phyloP scores from a whole-genome alignment of 192 early-diverging fungal genomes.

The Coemansia sp. region DNA sequence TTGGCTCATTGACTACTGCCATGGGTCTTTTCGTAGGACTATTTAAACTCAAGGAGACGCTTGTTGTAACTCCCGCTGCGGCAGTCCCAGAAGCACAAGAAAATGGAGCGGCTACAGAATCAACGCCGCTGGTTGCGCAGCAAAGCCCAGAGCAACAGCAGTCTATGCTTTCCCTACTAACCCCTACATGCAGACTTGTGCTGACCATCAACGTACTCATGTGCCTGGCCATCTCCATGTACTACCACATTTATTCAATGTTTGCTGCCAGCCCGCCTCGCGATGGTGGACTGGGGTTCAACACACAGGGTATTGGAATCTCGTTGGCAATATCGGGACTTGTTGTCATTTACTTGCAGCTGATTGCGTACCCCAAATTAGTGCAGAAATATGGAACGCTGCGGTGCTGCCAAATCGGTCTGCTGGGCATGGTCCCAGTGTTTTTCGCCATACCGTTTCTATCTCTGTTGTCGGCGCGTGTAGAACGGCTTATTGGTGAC shows the following conservation, averaged over 20 bases:
- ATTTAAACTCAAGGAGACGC: conserved; percentile 61
- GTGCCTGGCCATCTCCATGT: conserved; percentile 25
- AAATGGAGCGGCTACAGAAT: not conserved
- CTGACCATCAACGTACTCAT: conserved; percentile 25
- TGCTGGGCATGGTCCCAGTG: conserved; percentile 2
- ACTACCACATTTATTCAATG: conserved; percentile 39
- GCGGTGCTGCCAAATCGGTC: conserved; percentile 7
- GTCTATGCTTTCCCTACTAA: conserved; percentile 17
- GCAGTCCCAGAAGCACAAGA: not conserved
- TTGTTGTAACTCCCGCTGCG: not conserved
- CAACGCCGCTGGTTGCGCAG: conserved; percentile 9
- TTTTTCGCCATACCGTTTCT: conserved; percentile 12
- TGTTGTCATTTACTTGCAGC: conserved; percentile 52
- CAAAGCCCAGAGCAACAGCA: not conserved
- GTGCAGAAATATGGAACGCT: conserved; percentile 37
- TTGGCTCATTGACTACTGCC: conserved; percentile 60
- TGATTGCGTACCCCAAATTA: conserved; percentile 49
- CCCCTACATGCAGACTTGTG: conserved; percentile 17
- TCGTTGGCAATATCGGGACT: conserved; percentile 47
- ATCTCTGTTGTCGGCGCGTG: conserved; percentile 1
- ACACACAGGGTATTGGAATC: conserved; percentile 51
- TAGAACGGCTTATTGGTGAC: not conserved
- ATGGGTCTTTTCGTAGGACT: conserved; percentile 63
- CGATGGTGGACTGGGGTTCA: conserved; percentile 58
- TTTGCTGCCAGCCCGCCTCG: conserved; percentile 38